A percentile compares a stretch with the other conserved stretches of the same genome.
Conservation (phyloP, 805 yeast genomes). For the Helenozyma baotianmanensis region DNA sequence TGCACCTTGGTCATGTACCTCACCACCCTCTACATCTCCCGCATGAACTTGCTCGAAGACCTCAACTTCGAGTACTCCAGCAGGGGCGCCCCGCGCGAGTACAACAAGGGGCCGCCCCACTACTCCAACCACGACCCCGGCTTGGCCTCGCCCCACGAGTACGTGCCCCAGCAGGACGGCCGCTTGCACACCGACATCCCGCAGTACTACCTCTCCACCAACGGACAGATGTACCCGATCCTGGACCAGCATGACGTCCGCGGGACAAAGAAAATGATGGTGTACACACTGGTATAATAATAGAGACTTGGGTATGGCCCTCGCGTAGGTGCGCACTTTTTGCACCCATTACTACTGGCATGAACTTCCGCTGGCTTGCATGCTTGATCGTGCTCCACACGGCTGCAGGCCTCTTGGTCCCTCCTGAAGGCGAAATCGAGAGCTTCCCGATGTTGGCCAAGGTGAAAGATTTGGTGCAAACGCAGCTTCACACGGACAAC, state of each 20-base stretch:
- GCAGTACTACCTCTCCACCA: slow-evolving; percentile 14
- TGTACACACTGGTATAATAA: slow-evolving; percentile 15
- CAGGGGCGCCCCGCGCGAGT: slow-evolving; percentile 1
- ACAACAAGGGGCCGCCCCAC: not conserved
- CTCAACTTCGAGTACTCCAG: not conserved
- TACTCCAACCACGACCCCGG: no score
- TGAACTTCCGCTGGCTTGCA: no score
- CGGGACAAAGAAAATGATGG: slow-evolving; percentile 24
- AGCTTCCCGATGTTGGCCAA: no score
- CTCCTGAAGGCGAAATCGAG: no score
- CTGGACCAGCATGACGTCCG: slow-evolving; percentile 16
- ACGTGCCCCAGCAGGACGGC: no score
- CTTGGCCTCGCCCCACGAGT: no score
- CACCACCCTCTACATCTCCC: slow-evolving; percentile 36
- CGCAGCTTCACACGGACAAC: no score
- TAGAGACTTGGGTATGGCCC: no score
- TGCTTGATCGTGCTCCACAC: no score
- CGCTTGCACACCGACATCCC: not conserved
- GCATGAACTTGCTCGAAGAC: slow-evolving; percentile 3
- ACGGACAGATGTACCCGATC: slow-evolving; percentile 22
- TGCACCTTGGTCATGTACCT: slow-evolving; percentile 32
- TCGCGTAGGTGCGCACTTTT: not conserved
- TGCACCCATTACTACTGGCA: no score
- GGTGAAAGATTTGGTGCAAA: no score
- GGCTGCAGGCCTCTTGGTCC: no score